These are phyloP conservation scores for Auriscalpium orientale DNA, from an alignment of 768 basidiomycete genomes.

Conservation along the genomic window DNA sequence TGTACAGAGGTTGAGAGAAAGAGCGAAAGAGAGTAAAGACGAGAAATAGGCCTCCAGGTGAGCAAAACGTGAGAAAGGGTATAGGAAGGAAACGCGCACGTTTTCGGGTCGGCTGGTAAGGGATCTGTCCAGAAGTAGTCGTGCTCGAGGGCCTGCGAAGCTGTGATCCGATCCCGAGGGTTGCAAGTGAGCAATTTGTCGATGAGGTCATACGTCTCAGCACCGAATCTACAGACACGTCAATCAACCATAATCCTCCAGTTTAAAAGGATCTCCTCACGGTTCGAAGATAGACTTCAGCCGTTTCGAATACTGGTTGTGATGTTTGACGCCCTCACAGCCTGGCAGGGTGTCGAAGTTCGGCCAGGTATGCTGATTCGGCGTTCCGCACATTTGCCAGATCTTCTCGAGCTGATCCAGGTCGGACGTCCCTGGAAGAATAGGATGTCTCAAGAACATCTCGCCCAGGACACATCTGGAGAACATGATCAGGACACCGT, in stretches of 20 bases:
- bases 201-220: constrained; percentile 73
- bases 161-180: constrained; percentile 78
- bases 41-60: not conserved
- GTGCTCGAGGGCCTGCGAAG: constrained; percentile 80
- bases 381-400: constrained; percentile 83
- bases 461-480: constrained; percentile 90
- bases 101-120: constrained; percentile 75
- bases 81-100: constrained; percentile 37
- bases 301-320: constrained; percentile 44
- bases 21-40: not conserved
- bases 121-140: constrained; percentile 94
- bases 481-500: not conserved
- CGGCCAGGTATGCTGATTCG: constrained; percentile 77
- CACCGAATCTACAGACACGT: constrained; percentile 43
- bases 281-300: constrained; percentile 51
- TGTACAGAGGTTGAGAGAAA: constrained; percentile 18
- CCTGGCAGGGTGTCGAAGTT: constrained; percentile 69
- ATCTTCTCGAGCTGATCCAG: constrained; percentile 90
- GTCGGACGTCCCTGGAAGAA: constrained; percentile 82
- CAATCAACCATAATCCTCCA: constrained; percentile 3
- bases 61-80: not conserved
- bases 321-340: constrained; percentile 71
- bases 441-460: constrained; percentile 85
- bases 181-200: constrained; percentile 80
- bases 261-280: constrained; percentile 31